Base-by-base conservation (phyloP, 2,329 filamentous ascomycete species). In the Fonsecaea monophora region DNA sequence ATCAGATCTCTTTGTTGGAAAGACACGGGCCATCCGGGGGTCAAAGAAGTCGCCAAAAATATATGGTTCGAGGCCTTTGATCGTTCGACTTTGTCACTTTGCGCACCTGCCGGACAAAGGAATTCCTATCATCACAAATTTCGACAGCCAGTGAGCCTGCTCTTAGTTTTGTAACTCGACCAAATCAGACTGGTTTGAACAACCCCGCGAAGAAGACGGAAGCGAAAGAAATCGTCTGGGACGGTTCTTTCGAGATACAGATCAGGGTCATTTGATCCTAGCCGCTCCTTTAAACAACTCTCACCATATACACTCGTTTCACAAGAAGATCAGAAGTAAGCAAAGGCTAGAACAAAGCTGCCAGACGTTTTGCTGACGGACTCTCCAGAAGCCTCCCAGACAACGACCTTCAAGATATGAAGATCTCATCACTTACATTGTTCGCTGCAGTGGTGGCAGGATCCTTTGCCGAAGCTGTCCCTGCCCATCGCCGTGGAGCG, bases 391-490 rank as follows among this genome's bases (percentile, higher is more conserved):
- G 18, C 30, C 25, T 61, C 35, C 50, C 38, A 34, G 25, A 53
- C 15, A 35, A 50, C 13, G n/a, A 53, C 45, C 8, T 50, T 32
- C 55, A 21, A 57, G 66, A 53, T 34, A 73, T 73, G 72, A 72
- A 70, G 64, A 40, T 71, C 60, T 66, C 72, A 32, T 56, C 67
- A 30, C 56, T 74, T 48, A 70, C 72, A 15, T 58, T 75, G 50
- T 68, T 74, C 53, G 70, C 73, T 42, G 71, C 73, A 7, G 61
- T 74, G 55, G 71, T 71, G 15, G 67, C 74, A 32, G 60, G 72
- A 45, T 70, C 73, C 42, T 64, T 75, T 62, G 74, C 73, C 35
- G 72, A 74, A 55, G 74, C 72, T 35, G 72, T 73, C 40, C 74
- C 74, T 35, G 73, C 71, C 25, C 55, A 68, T 48, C 69, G 65